Percentiles rank a stretch among this genome's conserved stretches.
Conservation (phyloP, 129 eudicot species). For the Pseudognaphalium luteoalbum region DNA sequence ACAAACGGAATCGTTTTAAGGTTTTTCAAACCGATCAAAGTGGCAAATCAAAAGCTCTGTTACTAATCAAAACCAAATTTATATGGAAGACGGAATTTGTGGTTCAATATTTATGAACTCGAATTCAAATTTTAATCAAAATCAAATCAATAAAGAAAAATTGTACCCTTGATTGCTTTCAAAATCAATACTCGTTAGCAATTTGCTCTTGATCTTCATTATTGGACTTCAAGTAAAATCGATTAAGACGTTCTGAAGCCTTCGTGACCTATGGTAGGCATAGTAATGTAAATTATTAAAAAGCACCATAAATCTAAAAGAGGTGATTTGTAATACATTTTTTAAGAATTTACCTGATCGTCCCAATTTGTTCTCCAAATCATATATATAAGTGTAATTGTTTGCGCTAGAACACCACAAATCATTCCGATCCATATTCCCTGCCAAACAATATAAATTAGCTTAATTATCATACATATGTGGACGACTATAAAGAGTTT, state of each 20-base stretch:
- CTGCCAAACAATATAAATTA: constrained; percentile 9
- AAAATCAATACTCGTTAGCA: not conserved
- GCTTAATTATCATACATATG: too few species aligned
- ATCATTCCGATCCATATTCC: constrained; percentile 79
- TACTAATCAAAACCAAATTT: too few species aligned
- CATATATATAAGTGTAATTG: constrained; percentile 41
- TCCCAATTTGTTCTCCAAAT: constrained; percentile 69
- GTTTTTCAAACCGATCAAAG: too few species aligned
- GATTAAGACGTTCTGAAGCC: constrained; percentile 42
- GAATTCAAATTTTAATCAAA: not conserved
- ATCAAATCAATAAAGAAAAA: not conserved
- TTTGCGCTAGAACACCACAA: constrained; percentile 47
- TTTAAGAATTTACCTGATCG: constrained; percentile 40
- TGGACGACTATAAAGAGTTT: too few species aligned
- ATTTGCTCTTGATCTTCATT: constrained; percentile 17
- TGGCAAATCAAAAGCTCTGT: too few species aligned
- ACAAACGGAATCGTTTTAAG: too few species aligned
- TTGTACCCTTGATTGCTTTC: not conserved
- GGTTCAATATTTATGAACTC: not conserved
- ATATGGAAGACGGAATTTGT: not conserved
- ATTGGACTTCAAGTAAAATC: constrained; percentile 36
- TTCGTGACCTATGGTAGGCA: constrained; percentile 27
- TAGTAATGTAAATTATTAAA: not conserved
- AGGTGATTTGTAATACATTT: not conserved
- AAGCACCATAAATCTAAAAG: not conserved